Evolutionary conservation across 1,139 yeast genomes (phyloP).

Genomic region (Nakaseomyces glabratus): DNA sequence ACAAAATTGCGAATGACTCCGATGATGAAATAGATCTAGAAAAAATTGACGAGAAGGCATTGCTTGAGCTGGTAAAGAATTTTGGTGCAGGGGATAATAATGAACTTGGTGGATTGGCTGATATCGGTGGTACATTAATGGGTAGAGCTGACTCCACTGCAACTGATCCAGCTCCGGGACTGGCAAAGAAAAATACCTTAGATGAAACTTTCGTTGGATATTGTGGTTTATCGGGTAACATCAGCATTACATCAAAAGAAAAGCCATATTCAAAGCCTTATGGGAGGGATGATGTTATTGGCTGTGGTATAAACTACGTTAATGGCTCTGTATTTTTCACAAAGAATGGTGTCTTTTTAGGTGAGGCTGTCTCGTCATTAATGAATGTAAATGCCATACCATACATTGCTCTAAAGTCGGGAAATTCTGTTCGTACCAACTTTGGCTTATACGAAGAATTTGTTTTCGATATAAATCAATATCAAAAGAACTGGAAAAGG

Average conservation of each 20-base stretch:
- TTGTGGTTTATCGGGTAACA: constrained; percentile 49
- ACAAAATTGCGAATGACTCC: constrained; percentile 20
- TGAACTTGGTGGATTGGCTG: constrained; percentile 8
- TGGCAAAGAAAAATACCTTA: constrained; percentile 6
- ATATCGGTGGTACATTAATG: constrained; percentile 10
- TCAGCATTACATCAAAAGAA: constrained; percentile 33
- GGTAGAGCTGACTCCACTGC: constrained; percentile 12
- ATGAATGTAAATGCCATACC: constrained; percentile 37
- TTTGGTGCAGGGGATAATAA: constrained; percentile 9
- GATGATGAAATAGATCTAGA: constrained; percentile 6
- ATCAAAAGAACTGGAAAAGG: constrained; percentile 42
- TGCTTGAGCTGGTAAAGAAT: constrained; percentile 4
- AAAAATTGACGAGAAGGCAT: constrained; percentile 3
- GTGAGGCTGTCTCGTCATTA: constrained; percentile 44
- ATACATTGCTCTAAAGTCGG: constrained; percentile 42
- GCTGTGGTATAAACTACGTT: constrained; percentile 73
- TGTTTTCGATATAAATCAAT: constrained; percentile 60
- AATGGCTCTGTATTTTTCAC: constrained; percentile 64
- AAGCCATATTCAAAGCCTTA: constrained; percentile 40
- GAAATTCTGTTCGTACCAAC: constrained; percentile 50
- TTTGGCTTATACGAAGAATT: constrained; percentile 58
- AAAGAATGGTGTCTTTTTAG: constrained; percentile 64
- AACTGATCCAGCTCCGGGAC: constrained; percentile 11
- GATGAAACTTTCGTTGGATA: constrained; percentile 43
- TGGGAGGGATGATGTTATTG: constrained; percentile 57